Conservation (phyloP, 2,329 filamentous ascomycete genomes). For the Calonectria pteridis region DNA sequence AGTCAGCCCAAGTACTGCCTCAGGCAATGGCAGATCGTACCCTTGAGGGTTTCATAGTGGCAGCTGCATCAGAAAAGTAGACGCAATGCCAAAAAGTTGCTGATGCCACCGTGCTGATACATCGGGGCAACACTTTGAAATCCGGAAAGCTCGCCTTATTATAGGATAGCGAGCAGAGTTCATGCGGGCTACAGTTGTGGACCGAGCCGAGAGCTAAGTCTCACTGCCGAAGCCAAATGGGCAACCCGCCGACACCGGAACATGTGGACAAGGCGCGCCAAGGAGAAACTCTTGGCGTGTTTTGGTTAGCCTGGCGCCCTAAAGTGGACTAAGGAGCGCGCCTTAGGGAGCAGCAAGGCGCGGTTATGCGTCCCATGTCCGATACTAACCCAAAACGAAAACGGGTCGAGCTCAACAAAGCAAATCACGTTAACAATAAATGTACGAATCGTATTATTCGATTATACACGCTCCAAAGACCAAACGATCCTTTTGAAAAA, state of each 20-base stretch:
- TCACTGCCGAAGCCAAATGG: not conserved
- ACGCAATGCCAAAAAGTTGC: too few relatives aligned
- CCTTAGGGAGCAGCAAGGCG: not conserved
- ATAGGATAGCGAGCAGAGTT: not conserved
- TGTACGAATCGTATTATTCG: not conserved
- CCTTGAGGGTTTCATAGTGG: not conserved
- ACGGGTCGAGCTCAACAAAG: not conserved
- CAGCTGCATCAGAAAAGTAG: too few relatives aligned
- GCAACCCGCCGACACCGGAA: not conserved
- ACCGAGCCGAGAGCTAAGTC: not conserved
- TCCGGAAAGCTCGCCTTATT: not conserved
- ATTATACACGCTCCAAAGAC: not conserved
- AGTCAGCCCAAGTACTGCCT: slow-evolving; percentile 55
- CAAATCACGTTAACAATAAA: too few relatives aligned
- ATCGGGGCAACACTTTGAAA: not conserved
- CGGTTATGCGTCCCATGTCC: not conserved
- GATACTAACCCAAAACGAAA: not conserved
- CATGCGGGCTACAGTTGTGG: not conserved
- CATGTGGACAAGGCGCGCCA: not conserved
- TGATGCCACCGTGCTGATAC: not conserved
- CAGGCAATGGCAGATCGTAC: not conserved
- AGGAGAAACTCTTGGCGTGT: not conserved
- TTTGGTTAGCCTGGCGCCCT: not conserved
- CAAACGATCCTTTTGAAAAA: too few relatives aligned
- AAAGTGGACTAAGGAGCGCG: not conserved